These are phyloP conservation scores for Limtongia smithiae DNA, from an alignment of 805 yeast species.

Conservation along the genomic window DNA sequence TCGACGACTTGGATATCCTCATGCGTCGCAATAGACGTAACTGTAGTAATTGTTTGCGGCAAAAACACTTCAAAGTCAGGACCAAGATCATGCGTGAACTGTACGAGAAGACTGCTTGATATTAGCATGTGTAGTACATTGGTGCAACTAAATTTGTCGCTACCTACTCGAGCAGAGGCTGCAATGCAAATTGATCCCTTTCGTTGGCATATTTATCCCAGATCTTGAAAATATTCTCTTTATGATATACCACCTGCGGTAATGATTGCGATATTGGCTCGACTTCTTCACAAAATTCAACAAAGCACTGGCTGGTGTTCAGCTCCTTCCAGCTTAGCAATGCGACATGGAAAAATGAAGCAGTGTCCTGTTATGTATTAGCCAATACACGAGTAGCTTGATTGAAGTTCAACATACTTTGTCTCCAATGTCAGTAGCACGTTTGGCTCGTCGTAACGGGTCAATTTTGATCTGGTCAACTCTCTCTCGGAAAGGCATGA, in stretches of 20 bases:
- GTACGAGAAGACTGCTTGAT: constrained; percentile 53
- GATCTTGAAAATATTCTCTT: constrained; percentile 53
- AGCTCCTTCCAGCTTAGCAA: constrained; percentile 85
- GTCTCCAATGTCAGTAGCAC: constrained; percentile 31
- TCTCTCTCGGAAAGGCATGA: constrained; percentile 72
- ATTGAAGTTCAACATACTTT: constrained; percentile 5
- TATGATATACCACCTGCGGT: constrained; percentile 77
- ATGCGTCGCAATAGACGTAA: constrained; percentile 55
- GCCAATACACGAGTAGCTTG: not conserved
- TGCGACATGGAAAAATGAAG: constrained; percentile 73
- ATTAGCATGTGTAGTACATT: not conserved
- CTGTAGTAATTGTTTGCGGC: constrained; percentile 46
- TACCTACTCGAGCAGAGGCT: constrained; percentile 67
- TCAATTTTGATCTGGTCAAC: constrained; percentile 81
- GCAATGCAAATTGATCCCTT: constrained; percentile 68
- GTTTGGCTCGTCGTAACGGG: constrained; percentile 45
- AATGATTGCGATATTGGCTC: constrained; percentile 60
- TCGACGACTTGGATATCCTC: constrained; percentile 61
- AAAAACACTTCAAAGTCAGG: constrained; percentile 81
- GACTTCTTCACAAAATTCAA: constrained; percentile 56
- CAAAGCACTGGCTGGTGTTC: constrained; percentile 69
- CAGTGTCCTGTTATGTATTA: constrained; percentile 16
- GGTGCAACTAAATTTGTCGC: not conserved
- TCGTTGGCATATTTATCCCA: constrained; percentile 47
- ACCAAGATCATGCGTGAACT: constrained; percentile 87